Evolutionary conservation across 1,139 yeast species (phyloP), one percentile per base, ranked within the genome.

Genomic region (Hyphopichia fennica): DNA sequence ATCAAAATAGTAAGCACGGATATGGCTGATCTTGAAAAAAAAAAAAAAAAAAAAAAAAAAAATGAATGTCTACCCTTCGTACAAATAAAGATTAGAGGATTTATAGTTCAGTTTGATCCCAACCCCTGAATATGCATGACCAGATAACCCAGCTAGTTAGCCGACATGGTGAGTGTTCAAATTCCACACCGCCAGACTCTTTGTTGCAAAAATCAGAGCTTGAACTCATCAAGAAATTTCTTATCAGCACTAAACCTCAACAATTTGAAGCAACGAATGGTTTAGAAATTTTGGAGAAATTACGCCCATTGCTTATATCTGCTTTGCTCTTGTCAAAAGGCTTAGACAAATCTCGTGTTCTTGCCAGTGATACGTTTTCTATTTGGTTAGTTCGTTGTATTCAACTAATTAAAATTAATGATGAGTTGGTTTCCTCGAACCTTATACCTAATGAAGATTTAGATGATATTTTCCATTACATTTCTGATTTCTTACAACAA

Each of bases 401-500:
- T 3, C 81, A 77, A 47, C 43, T 64, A 19, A 30, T 48, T 27
- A 22, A 20, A 25, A 9, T 43, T 42, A 14, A 16, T n/a, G 28
- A 25, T 9, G 28, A 7, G 28, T 7, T 25, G n/a, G 13, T 8
- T 9, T 7, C 28, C 4, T 10, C 11, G 3, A 25, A 25, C 13
- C 4, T 25, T 5, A 25, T 25, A 25, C 11, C 28, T 4, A 25
- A 3, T 7, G 28, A 25, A 11, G 11, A 10, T 14, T 28, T 28
- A 41, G 27, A 43, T 32, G 14, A 15, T 10, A 43, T 64, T 2
- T 82, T 83, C 53, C 68, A 69, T 29, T 84, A 77, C 55, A 74
- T 85, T 9, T 63, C 84, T 38, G 89, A 82, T 49, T 82, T 80
- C 53, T 81, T 90, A 81, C 81, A 81, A 41, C 87, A 82, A 41